Evolutionary conservation across 176 grass and related monocot species (phyloP), one percentile per base, ranked within the genome.

Genomic region (Oropetium thomaeum): DNA sequence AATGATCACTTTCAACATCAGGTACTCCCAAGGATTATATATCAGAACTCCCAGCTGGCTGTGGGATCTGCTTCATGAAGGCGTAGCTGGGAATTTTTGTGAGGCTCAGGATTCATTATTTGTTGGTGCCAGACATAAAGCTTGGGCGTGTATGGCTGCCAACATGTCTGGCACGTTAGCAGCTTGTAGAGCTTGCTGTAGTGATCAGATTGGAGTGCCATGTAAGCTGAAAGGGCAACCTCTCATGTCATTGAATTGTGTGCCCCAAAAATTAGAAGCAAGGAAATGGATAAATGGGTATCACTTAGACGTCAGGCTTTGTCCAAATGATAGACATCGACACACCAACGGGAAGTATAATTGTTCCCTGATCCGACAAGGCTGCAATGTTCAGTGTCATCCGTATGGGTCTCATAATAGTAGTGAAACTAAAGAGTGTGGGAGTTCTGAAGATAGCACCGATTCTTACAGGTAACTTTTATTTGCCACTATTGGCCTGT

Each of bases 381-480:
- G 75, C 15, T 74, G 33, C 22, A 67, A 61, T 58, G 27, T 84
- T 66, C 27, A 25, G 33, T 92, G 87, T 32, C 22, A 30, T 69
- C 90, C 84, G 51, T 65, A 77, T 81, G 67, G 90, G 17, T 77
- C 85, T 83, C 77, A 16, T 61, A 59, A 62, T 69, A 74, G 63
- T 72, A 86, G 74, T 33, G 86, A 93, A 54, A 83, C 88, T 11
- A 70, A 77, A 53, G 53, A 97, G 51, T 52, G 73, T 52, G 47
- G 62, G 14, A 80, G 45, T 57, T 66, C 67, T 67, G 77, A 91
- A 82, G 77, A 84, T 64, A 71, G 52, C 14, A 68, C 28, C 1
- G 20, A 76, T 87, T 17, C 81, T 80, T 92, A 71, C 61, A 90
- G 93, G 93, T 90, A 65, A 65, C 19, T 0, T 38, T 70, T 44